These are phyloP conservation scores for Xylaria arbuscula DNA, from an alignment of 2,329 filamentous ascomycete genomes.

Conservation along the genomic window DNA sequence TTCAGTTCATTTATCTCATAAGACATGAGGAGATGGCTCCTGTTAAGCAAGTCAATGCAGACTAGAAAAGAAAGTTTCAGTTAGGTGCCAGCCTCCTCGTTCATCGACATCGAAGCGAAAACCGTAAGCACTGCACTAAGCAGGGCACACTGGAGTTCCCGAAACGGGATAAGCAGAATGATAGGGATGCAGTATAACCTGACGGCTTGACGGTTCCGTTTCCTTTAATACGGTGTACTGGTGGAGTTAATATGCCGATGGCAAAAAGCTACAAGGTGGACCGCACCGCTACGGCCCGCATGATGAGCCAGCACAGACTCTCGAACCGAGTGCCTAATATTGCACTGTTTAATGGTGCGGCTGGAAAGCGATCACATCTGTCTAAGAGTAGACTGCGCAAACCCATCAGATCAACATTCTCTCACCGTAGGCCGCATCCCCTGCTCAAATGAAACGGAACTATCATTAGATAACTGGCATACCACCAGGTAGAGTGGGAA, in stretches of 20 bases:
- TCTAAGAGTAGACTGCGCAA: not conserved
- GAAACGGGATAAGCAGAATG: too few species aligned
- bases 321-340: not conserved
- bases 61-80: too few species aligned
- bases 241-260: not conserved
- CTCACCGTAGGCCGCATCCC: not conserved
- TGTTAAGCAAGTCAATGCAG: too few species aligned
- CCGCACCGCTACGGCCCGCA: not conserved
- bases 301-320: not conserved
- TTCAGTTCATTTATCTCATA: too few species aligned
- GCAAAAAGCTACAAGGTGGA: not conserved
- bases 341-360: slow-evolving; percentile 9
- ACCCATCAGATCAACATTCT: slow-evolving; percentile 7
- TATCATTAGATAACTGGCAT: slow-evolving; percentile 18
- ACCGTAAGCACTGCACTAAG: too few species aligned
- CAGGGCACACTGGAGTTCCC: too few species aligned
- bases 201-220: too few species aligned
- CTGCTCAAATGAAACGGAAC: slow-evolving; percentile 4
- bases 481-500: slow-evolving; percentile 24
- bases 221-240: not conserved
- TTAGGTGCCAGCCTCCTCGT: too few species aligned
- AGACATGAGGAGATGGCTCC: too few species aligned
- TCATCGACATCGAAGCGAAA: too few species aligned
- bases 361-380: slow-evolving; percentile 4
- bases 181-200: too few species aligned